A percentile compares a stretch with the other conserved stretches of the same genome.
phyloP scores from a whole-genome alignment of 495 filamentous ascomycete species.

The Aspergillus wentii region DNA sequence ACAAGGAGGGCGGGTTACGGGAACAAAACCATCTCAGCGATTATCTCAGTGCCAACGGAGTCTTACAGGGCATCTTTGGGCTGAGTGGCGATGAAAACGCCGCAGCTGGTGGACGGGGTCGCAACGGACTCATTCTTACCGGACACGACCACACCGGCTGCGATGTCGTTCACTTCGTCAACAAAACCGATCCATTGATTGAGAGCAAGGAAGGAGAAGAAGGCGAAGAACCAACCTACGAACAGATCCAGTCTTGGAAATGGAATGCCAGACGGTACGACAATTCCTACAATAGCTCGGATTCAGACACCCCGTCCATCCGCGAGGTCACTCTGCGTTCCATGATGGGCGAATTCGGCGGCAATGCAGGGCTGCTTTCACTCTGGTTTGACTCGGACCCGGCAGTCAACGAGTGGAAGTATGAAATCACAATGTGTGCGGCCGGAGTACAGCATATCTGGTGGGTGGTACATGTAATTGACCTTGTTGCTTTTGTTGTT shows the following conservation, averaged over 20 bases:
- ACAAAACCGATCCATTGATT: slow-evolving; percentile 28
- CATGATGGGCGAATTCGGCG: slow-evolving; percentile 95
- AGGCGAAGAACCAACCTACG: slow-evolving; percentile 12
- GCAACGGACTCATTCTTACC: slow-evolving; percentile 73
- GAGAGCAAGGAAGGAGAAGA: slow-evolving; percentile 15
- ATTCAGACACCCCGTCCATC: slow-evolving; percentile 36
- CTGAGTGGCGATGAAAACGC: slow-evolving; percentile 56
- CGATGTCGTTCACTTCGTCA: slow-evolving; percentile 76
- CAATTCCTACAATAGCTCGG: slow-evolving; percentile 1
- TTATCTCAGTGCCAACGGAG: slow-evolving; percentile 51
- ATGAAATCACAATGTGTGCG: slow-evolving; percentile 70
- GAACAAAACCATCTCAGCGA: slow-evolving; percentile 89
- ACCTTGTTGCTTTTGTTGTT: slow-evolving; percentile 48
- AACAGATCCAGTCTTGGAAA: slow-evolving; percentile 19
- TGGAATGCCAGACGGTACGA: slow-evolving; percentile 31
- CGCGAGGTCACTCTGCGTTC: slow-evolving; percentile 91
- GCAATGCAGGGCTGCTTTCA: slow-evolving; percentile 81
- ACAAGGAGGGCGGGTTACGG: slow-evolving; percentile 58
- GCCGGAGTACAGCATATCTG: slow-evolving; percentile 86
- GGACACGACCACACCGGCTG: slow-evolving; percentile 96
- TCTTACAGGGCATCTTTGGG: slow-evolving; percentile 77
- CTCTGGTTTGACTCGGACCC: slow-evolving; percentile 75
- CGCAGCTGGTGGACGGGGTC: slow-evolving; percentile 49
- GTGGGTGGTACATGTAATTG: slow-evolving; percentile 81
- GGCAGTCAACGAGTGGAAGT: slow-evolving; percentile 61